phyloP scores from a whole-genome alignment of 805 yeast species.

The Candida orba region DNA sequence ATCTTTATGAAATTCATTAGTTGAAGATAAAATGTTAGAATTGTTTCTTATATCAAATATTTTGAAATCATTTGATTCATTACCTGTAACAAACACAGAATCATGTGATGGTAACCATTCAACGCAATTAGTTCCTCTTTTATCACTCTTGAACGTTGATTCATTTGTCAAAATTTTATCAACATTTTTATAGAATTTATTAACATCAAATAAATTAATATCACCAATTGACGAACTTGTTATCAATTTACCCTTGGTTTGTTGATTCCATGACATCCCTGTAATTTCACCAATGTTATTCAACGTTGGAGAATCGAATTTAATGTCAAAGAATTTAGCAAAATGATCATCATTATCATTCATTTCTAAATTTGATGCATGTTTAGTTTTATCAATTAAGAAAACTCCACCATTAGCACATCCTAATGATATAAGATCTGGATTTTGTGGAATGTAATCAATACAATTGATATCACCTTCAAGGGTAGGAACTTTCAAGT shows the following conservation, averaged over 20 bases:
- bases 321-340: conserved; percentile 37
- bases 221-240: conserved; percentile 60
- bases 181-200: conserved; percentile 20
- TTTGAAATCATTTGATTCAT: conserved; percentile 44
- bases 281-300: conserved; percentile 36
- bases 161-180: conserved; percentile 8
- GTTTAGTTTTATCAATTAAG: conserved; percentile 80
- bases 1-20: conserved; percentile 9
- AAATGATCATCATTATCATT: conserved; percentile 34
- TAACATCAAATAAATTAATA: conserved; percentile 63
- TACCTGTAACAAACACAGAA: conserved; percentile 54
- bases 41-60: conserved; percentile 48
- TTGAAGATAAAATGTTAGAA: conserved; percentile 4
- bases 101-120: conserved; percentile 63
- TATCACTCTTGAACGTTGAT: conserved; percentile 23
- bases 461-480: conserved; percentile 69
- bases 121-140: conserved; percentile 59
- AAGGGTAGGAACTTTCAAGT: conserved; percentile 40
- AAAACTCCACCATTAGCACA: conserved; percentile 58
- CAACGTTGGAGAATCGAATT: conserved; percentile 26
- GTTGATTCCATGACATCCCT: conserved; percentile 66
- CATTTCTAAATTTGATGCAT: conserved; percentile 41
- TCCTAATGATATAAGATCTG: conserved; percentile 69
- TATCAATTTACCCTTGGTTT: conserved; percentile 39
- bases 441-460: conserved; percentile 77